These are phyloP conservation scores for Teunomyces tritomae DNA, from an alignment of 805 yeast species.

Conservation along the genomic window DNA sequence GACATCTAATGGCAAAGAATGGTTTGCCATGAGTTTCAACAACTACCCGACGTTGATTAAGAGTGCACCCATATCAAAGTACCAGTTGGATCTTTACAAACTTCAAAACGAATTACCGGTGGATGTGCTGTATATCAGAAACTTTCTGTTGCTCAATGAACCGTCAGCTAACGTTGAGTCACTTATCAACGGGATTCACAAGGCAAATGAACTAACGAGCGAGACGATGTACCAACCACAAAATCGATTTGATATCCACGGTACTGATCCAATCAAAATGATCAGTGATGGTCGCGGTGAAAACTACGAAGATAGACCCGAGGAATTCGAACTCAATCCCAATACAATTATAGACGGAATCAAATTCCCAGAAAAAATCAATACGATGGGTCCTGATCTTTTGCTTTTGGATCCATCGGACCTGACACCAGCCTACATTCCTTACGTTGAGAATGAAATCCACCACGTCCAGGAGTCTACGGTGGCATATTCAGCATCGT, in stretches of 20 bases:
- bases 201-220: slow-evolving; percentile 24
- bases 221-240: slow-evolving; percentile 37
- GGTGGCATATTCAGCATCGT: neutral
- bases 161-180: slow-evolving; percentile 20
- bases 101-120: slow-evolving; percentile 16
- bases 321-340: neutral
- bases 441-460: neutral
- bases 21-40: slow-evolving; percentile 82
- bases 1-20: slow-evolving; percentile 59
- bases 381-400: slow-evolving; percentile 8
- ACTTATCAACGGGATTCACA: slow-evolving; percentile 37
- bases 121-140: slow-evolving; percentile 15
- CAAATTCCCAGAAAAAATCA: slow-evolving; percentile 22
- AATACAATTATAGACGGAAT: slow-evolving; percentile 34
- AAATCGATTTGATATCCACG: slow-evolving; percentile 21
- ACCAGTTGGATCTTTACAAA: slow-evolving; percentile 40
- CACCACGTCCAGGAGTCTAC: neutral
- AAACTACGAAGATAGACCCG: neutral
- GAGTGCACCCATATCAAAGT: slow-evolving; percentile 73
- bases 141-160: slow-evolving; percentile 15
- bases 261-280: slow-evolving; percentile 12
- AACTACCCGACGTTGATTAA: slow-evolving; percentile 80
- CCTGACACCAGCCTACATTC: slow-evolving; percentile 1
- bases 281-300: slow-evolving; percentile 23
- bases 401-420: slow-evolving; percentile 5